phyloP scores from a whole-genome alignment of 1,284 basidiomycete species.

The Porogramme epimiltina region DNA sequence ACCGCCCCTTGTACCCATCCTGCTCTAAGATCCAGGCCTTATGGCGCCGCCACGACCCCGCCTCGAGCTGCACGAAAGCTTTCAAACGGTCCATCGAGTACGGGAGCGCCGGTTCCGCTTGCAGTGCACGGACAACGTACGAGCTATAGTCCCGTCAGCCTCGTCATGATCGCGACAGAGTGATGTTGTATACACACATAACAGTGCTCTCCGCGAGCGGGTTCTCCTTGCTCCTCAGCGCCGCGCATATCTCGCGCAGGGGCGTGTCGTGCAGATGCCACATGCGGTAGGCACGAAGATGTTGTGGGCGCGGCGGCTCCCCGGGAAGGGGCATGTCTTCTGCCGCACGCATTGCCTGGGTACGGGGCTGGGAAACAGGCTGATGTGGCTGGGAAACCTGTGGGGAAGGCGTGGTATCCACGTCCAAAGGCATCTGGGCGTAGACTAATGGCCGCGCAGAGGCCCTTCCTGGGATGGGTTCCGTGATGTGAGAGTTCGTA shows the following conservation, averaged over 20 bases:
- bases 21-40: slow-evolving; percentile 35
- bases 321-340: too few relatives aligned
- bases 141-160: slow-evolving; percentile 34
- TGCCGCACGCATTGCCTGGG: not conserved
- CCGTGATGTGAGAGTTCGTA: too few relatives aligned
- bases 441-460: too few relatives aligned
- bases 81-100: slow-evolving; percentile 40
- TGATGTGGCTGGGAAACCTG: too few relatives aligned
- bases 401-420: too few relatives aligned
- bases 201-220: slow-evolving; percentile 56
- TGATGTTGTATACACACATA: slow-evolving; percentile 41
- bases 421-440: too few relatives aligned
- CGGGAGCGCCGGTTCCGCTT: slow-evolving; percentile 40
- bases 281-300: slow-evolving; percentile 56
- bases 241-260: slow-evolving; percentile 50
- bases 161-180: not conserved
- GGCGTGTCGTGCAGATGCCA: slow-evolving; percentile 50
- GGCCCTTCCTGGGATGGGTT: not conserved
- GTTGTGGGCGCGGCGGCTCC: slow-evolving; percentile 39
- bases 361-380: too few relatives aligned
- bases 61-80: slow-evolving; percentile 41
- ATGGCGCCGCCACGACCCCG: slow-evolving; percentile 43
- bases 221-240: slow-evolving; percentile 40
- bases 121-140: slow-evolving; percentile 47
- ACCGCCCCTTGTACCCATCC: slow-evolving; percentile 18